Evolutionary conservation across 2,329 filamentous ascomycete genomes (phyloP), one percentile per base, ranked within the genome.

Genomic region (Huntiella savannae): DNA sequence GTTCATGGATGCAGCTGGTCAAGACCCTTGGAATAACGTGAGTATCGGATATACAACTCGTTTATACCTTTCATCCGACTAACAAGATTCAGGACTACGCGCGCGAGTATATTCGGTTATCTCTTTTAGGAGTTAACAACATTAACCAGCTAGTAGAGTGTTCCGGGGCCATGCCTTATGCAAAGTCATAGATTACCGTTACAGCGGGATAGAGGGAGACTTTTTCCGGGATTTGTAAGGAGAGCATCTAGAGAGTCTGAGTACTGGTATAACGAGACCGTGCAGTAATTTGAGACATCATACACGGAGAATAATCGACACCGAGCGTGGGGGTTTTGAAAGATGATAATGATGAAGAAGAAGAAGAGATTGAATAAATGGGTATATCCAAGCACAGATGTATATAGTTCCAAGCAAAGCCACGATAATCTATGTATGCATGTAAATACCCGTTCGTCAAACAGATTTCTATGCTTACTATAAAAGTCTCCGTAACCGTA

Each of bases 121-220:
- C 65, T 32, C 58, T 75, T 2, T 63, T 75, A 8, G 71, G 71
- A 3, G 69, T 74, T 11, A 63, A 69, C 53, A 72, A 73, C 53
- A 68, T 75, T 56, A 73, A 74, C 55, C 56, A 60, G 16, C 57
- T 75, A 38, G 68, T 63, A 12, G 70, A 74, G 51, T 75, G 71
- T 62, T 70, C 68, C 7, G 64, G 66, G 52, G 68, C 68, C 2
- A 57, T 74, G 7, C 70, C 65, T 4, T 50, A 60, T 0, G 53
- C 55, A 36, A 28, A 54, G 22, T 28, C 22, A 28, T 28, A 28
- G 22, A 4, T 16, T 16, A 8, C 13, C 12, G 39, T 13, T 5
- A 19, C 6, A 28, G 40, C 11, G 22, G 22, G 22, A 28, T 2
- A 8, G 5, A 19, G 17, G 1, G 17, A 5, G 17, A 19, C 5